A percentile compares a stretch with the other conserved stretches of the same genome.
Conservation (phyloP, 2,329 filamentous ascomycete genomes). For the Aspergillus sp. region DNA sequence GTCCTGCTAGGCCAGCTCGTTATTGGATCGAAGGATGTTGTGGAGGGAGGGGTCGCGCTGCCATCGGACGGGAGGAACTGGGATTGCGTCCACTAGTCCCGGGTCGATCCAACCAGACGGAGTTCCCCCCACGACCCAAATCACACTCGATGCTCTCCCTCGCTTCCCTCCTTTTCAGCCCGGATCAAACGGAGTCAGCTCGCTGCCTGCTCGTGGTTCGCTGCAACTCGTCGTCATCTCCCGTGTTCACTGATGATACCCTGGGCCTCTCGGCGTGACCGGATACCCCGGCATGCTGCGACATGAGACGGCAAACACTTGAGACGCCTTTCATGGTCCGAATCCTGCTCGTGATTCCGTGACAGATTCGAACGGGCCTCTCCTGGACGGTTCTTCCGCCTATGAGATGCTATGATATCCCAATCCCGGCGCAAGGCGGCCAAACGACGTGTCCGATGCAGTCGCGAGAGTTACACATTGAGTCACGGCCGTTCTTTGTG, state of each 20-base stretch:
- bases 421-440: neutral
- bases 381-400: constrained; percentile 2
- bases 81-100: constrained; percentile 8
- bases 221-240: constrained; percentile 6
- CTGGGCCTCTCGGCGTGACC: neutral
- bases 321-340: neutral
- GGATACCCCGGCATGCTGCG: neutral
- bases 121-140: neutral
- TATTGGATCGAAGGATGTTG: constrained; percentile 1
- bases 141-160: neutral
- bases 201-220: neutral
- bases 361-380: neutral
- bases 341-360: neutral
- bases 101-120: constrained; percentile 11
- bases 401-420: neutral
- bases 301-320: neutral
- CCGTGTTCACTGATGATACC: neutral
- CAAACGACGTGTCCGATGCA: constrained; percentile 3
- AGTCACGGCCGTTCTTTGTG: neutral
- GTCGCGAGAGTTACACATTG: neutral
- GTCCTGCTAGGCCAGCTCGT: neutral
- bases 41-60: constrained; percentile 1
- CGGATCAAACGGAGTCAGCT: constrained; percentile 1
- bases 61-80: constrained; percentile 1
- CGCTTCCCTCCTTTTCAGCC: neutral